Base-by-base conservation (phyloP, 2,329 filamentous ascomycete genomes). In the Helotiales sp. region DNA sequence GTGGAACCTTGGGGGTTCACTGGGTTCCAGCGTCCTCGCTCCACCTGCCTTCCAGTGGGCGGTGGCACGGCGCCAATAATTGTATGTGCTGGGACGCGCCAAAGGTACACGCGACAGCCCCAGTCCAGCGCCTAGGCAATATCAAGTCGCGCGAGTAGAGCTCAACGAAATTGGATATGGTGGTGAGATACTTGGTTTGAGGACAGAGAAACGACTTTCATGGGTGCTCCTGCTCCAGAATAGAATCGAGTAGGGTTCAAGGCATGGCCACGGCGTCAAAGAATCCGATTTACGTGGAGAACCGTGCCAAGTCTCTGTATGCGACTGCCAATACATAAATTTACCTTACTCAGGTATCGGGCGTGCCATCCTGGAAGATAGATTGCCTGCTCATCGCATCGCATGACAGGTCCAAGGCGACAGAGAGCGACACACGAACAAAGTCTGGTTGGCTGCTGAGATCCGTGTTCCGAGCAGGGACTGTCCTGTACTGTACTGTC, bases 11-110 rank as follows among this genome's bases (percentile, higher is more conserved):
- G 58, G 37, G 15, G 37, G 15, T 15, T 26, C 40, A 47, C 58
- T 47, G 58, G 57, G 64, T 70, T 65, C 68, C 68, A 69, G 45
- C 34, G 26, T 40, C 30, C 22, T 34, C 15, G 15, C 8, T 34
- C 24, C 49, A 50, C 37, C 3, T 3, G 37, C 57, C 43, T 64
- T 59, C 52, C 37, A 63, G 54, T 67, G 68, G 58, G 59, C 24
- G 22, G 32, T 22, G 20, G 7, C 52, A 50, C 50, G 22, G 49
- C 49, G 32, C 13, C 60, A 40, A 30, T 28, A 11, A 32, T 22
- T 26, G 20, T 47, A 13, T 20, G 34, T 40, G 22, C 37, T 30
- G 24, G 6, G 62, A n/a, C 17, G 13, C 50, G 40, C 37, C 55
- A 20, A 55, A 43, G 43, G 30, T 47, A 66, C 59, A 61, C 60